These are phyloP conservation scores for Wickerhamomyces bisporus DNA, from an alignment of 805 yeast species.

Conservation along the genomic window DNA sequence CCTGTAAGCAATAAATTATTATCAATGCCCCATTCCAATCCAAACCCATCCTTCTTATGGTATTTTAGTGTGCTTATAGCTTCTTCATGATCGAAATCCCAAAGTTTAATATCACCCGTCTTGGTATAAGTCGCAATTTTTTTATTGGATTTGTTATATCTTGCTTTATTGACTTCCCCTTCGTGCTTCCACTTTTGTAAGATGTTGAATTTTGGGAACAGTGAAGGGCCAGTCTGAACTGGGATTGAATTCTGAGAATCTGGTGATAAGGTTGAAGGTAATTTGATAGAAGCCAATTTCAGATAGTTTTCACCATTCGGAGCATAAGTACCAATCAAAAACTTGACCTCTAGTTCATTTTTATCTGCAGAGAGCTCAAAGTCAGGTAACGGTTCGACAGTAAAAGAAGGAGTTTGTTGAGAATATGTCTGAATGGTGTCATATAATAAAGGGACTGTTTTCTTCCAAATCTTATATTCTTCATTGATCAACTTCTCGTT, in stretches of 20 bases:
- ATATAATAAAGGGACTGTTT: conserved; percentile 73
- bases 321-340: conserved; percentile 43
- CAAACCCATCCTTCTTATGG: conserved; percentile 66
- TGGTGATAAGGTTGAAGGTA: conserved; percentile 43
- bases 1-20: conserved; percentile 52
- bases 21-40: conserved; percentile 61
- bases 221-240: conserved; percentile 25
- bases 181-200: conserved; percentile 45
- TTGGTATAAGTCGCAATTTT: conserved; percentile 22
- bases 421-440: conserved; percentile 59
- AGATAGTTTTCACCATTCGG: conserved; percentile 36
- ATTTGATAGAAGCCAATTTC: conserved; percentile 31
- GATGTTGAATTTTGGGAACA: conserved; percentile 34
- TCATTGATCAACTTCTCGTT: conserved; percentile 65
- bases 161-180: conserved; percentile 58
- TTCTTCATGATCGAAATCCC: conserved; percentile 25
- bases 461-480: conserved; percentile 79
- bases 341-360: conserved; percentile 31
- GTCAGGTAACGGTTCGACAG: conserved; percentile 52
- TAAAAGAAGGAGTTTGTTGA: conserved; percentile 51
- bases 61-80: conserved; percentile 33
- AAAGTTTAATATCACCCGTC: conserved; percentile 45
- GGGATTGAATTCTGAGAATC: conserved; percentile 22
- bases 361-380: conserved; percentile 18
- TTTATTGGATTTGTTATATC: conserved; percentile 33